Base-by-base conservation (phyloP, 78 protist species). In the Speleostelium caveatum region DNA sequence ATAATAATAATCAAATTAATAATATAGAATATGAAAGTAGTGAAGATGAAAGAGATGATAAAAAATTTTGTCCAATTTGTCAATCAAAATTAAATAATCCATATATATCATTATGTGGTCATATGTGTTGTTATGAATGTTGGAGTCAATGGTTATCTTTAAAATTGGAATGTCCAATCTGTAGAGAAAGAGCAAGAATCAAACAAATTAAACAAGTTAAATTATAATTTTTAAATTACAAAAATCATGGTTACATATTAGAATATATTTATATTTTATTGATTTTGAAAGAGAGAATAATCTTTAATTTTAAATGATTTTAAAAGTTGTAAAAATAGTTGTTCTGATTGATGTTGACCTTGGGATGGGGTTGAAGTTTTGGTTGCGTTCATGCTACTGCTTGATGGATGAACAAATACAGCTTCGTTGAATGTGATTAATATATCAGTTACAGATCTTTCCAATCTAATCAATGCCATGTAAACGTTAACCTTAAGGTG, bases 111-210 rank as follows among this genome's bases (percentile, higher is more conserved):
- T 59, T 36, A 41, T 83, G 90, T 69, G 49, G 49, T 1, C 90
- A 83, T 49, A 42, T 58, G 19, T 83, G 90, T 60, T 83, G 90
- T 33, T 83, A 38, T 68, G 90, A 53, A 22, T 83, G 90, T 51
- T 83, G 90, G 90, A 42, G 22, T 28, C 76, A 83, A 42, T 83
- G 90, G 90, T 33, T 83, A 32, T 83, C 90, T 5, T 26, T 83
- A 16, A 83, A 83, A 32, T 42, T 83, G 16, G 90, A 83, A 69
- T 83, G 90, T 69, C 90, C 90, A 32, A 55, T 83, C 28, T 83
- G 90, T 42, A 35, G 90, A 41, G 90, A 83, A 39, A 83, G 73
- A n/a, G 41, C 78, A 17, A 19, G 90, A 24, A n/a, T 83, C 0
- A 83, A 83, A 83, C 90, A 69, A 59, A 35, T 72, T 35, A 83